Evolutionary conservation across 1,284 basidiomycete genomes (phyloP).

Genomic region (Cutaneotrichosporon spelunceum): DNA sequence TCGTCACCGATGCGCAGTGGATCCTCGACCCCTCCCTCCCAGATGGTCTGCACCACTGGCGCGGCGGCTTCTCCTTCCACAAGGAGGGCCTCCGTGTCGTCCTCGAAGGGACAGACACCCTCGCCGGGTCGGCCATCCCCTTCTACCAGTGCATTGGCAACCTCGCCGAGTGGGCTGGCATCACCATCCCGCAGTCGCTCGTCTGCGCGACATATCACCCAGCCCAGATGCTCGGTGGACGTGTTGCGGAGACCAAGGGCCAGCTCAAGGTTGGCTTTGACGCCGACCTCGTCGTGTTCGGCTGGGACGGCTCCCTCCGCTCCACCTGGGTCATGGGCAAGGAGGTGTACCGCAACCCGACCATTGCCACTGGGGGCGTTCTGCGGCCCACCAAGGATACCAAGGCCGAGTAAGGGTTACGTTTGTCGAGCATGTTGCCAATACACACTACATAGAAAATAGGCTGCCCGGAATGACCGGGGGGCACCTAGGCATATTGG

Average conservation of each 20-base stretch:
- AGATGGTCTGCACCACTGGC: slow-evolving; percentile 83
- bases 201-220: slow-evolving; percentile 79
- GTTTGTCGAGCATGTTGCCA: neutral
- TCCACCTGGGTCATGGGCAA: slow-evolving; percentile 77
- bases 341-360: slow-evolving; percentile 58
- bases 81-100: slow-evolving; percentile 78
- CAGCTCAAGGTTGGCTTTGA: slow-evolving; percentile 73
- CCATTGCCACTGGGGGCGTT: slow-evolving; percentile 7
- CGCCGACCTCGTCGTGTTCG: slow-evolving; percentile 75
- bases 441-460: neutral
- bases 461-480: neutral
- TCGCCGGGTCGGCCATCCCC: slow-evolving; percentile 74
- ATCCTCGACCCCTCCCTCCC: slow-evolving; percentile 77
- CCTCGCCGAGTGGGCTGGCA: slow-evolving; percentile 74
- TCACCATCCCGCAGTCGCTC: slow-evolving; percentile 75
- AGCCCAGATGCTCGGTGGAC: slow-evolving; percentile 69
- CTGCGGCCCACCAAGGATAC: slow-evolving; percentile 7
- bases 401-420: neutral
- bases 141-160: slow-evolving; percentile 79
- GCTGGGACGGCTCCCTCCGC: slow-evolving; percentile 63
- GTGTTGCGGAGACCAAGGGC: slow-evolving; percentile 68
- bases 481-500: neutral
- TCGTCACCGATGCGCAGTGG: slow-evolving; percentile 85
- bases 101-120: slow-evolving; percentile 76
- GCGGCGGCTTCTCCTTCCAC: slow-evolving; percentile 64